A percentile compares a stretch with the other conserved stretches of the same genome.
Evolutionary conservation across 768 basidiomycete species (phyloP).

Genomic region (Fomitopsis pulvina): DNA sequence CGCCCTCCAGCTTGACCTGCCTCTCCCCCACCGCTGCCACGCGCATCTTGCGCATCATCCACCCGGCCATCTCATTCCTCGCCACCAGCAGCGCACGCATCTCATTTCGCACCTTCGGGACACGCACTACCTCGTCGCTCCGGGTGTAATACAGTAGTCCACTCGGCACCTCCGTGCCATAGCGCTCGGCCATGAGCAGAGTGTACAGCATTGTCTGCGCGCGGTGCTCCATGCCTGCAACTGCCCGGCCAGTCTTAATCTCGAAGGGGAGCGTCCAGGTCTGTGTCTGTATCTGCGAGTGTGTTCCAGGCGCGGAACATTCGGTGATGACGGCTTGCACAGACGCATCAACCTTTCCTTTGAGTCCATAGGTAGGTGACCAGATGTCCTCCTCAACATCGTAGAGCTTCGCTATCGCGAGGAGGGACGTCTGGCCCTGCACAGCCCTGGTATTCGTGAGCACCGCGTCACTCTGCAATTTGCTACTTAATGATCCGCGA

Average conservation of each 20-base stretch:
- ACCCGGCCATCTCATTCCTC: conserved; percentile 80
- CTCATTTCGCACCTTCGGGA: conserved; percentile 77
- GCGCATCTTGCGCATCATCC: conserved; percentile 50
- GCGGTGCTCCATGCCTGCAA: conserved; percentile 82
- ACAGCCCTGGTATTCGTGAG: conserved; percentile 62
- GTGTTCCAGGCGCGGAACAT: too few species aligned
- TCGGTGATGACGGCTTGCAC: conserved; percentile 58
- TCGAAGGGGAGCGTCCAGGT: conserved; percentile 72
- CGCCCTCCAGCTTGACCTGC: not conserved
- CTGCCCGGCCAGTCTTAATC: conserved; percentile 87
- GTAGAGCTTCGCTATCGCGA: conserved; percentile 71
- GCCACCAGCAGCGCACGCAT: conserved; percentile 73
- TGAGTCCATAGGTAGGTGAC: conserved; percentile 91
- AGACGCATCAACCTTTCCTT: conserved; percentile 93
- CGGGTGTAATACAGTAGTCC: conserved; percentile 95
- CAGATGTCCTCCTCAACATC: conserved; percentile 97
- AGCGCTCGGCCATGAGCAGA: conserved; percentile 84
- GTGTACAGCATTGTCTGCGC: conserved; percentile 99
- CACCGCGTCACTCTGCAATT: conserved; percentile 48
- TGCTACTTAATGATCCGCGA: not conserved
- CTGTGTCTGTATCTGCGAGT: too few species aligned
- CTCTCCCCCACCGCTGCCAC: too few species aligned
- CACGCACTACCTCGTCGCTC: conserved; percentile 77
- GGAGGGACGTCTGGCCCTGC: conserved; percentile 40
- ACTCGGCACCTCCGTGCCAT: conserved; percentile 69